A percentile compares a stretch with the other conserved stretches of the same genome.
Conservation (phyloP, 1,284 basidiomycete species). For the Pterulicium gracile region DNA sequence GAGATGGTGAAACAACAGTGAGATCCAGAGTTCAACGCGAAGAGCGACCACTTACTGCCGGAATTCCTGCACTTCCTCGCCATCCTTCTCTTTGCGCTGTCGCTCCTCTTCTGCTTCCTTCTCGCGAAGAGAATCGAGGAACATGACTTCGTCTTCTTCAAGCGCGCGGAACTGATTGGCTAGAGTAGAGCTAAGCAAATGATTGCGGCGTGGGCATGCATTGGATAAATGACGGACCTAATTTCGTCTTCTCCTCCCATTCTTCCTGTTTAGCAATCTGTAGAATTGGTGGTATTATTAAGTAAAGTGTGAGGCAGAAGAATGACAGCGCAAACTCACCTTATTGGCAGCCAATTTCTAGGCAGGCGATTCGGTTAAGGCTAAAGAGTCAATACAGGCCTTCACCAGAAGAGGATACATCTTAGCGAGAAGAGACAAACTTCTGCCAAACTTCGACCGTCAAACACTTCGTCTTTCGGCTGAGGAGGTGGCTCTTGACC, state of each 20-base stretch:
- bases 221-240: conserved; percentile 35
- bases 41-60: conserved; percentile 45
- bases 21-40: conserved; percentile 2
- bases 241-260: conserved; percentile 89
- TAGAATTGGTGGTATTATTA: conserved; percentile 15
- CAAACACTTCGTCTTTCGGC: conserved; percentile 67
- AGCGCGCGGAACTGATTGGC: conserved; percentile 88
- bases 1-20: conserved; percentile 11
- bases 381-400: conserved; percentile 27
- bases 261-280: conserved; percentile 85
- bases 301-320: conserved; percentile 6
- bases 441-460: conserved; percentile 86
- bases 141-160: conserved; percentile 84
- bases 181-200: conserved; percentile 17
- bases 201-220: conserved; percentile 3
- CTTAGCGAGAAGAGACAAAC: conserved; percentile 35
- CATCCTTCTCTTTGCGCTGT: conserved; percentile 61
- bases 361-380: conserved; percentile 25
- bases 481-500: conserved; percentile 82
- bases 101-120: conserved; percentile 69
- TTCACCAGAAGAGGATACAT: conserved; percentile 11
- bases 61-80: conserved; percentile 73
- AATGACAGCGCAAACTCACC: conserved; percentile 30
- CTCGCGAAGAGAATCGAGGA: conserved; percentile 73
- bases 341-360: conserved; percentile 78